Evolutionary conservation across 2,329 filamentous ascomycete species (phyloP), one percentile per base, ranked within the genome.

Genomic region (Aulographum hederae): DNA sequence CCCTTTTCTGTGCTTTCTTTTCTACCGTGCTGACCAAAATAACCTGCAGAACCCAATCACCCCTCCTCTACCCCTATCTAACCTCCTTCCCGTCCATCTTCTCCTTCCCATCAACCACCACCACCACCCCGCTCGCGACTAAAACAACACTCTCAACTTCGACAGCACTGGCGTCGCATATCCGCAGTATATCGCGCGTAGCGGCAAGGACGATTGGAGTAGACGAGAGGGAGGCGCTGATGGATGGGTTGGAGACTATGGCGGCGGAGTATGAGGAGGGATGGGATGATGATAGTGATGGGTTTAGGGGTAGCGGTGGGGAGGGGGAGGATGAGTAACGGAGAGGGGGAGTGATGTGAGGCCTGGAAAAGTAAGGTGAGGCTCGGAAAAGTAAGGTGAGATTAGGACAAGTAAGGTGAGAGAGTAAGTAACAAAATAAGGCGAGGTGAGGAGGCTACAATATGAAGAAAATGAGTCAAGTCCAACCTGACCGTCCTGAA

Each of bases 261-360:
- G 76, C 78, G 2, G 85, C 93, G 46, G 79, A 79, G 37, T 95
- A 94, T 50, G 73, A 81, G 42, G 80, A 89, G 38, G 82, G 82
- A 2, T 93, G 81, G 79, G 73, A 72, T 10, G 82, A 77, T 44
- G 81, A 73, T 25, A 43, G 40, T 29, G 48, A 51, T 26, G 27
- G 34, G 20, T 6, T 6, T 23, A 23, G 20, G 6, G 20, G 20
- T n/a, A n/a, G n/a, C n/a, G n/a, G 30, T 16, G 76, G 70, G 35
- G 78, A 80, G 42, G 65, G 72, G 6, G 74, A 70, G 14, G 73
- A 81, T 35, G 75, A 81, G 30, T 58, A 50, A n/a, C n/a, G n/a
- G n/a, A n/a, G n/a, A n/a, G n/a, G n/a, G n/a, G n/a, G n/a, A n/a
- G n/a, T n/a, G n/a, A n/a, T n/a, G n/a, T n/a, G n/a, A n/a, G n/a